Base-by-base conservation (phyloP, 306 rosid species). In the Fragaria iinumae region DNA sequence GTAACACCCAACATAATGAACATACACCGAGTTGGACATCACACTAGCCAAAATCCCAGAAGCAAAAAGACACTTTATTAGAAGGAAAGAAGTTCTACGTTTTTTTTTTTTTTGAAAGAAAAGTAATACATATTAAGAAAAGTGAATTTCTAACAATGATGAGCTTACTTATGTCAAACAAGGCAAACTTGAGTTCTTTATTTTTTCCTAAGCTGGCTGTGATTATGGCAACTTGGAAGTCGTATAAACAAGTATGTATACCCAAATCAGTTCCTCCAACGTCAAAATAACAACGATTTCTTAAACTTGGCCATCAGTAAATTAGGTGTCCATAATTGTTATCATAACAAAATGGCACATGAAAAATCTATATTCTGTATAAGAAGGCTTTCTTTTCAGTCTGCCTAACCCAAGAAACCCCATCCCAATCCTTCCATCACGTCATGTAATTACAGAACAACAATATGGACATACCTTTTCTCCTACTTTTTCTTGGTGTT, bases 401-500 rank as follows among this genome's bases (percentile, higher is more conserved):
- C 55, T 68, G 53, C 55, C 27, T 41, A 23, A 41, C 49, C 21
- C 21, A 21, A 72, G 53, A 4, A 34, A 20, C n/a, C 3, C 41
- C 45, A 38, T 16, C 8, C 20, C 32, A 4, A 57, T 59, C 60
- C 74, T 69, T 43, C 23, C 74, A 48, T 74, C 39, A 71, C 60
- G 66, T 83, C 43, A 43, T n/a, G 74, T 43, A 67, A 55, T 52
- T 23, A 64, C 17, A 57, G 55, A 32, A 71, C 4, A 36, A 62
- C 17, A 48, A 72, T 36, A 21, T 2, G 3, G 27, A 67, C 72
- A 64, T 87, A 93, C 98, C 97, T 88, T 91, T 83, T 84, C 95
- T 27, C 98, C 96, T 36, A 95, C 98, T 81, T 88, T 95, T 80
- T 95, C 98, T 83, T 95, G 97, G 0, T 91, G 96, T 79, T 95